Conservation (phyloP, 768 basidiomycete species). For the Rhodocollybia butyracea region DNA sequence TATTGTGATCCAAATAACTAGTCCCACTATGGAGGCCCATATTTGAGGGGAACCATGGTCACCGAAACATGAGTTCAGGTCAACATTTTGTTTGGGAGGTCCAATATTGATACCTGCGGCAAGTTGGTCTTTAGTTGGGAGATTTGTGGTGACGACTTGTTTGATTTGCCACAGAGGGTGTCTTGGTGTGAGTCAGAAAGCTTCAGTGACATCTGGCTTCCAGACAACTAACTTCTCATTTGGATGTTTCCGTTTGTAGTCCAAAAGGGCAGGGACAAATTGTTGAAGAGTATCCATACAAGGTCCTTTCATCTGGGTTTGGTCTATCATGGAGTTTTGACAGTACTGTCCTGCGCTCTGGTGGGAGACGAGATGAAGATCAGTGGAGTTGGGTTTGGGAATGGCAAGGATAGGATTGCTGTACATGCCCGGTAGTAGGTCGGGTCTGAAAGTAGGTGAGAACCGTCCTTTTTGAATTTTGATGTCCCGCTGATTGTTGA, state of each 20-base stretch:
- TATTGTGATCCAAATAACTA: background rate
- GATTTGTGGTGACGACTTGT: conserved; percentile 11
- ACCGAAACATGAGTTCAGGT: background rate
- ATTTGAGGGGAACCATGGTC: background rate
- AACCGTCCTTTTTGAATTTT: background rate
- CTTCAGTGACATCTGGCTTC: conserved; percentile 19
- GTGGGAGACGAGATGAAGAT: background rate
- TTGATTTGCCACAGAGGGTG: conserved; percentile 22
- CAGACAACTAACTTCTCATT: background rate
- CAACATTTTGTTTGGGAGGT: background rate
- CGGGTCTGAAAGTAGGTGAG: conserved; percentile 13
- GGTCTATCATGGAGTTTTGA: background rate
- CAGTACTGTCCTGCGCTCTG: too few relatives aligned
- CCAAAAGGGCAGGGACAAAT: too few relatives aligned
- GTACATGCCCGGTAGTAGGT: conserved; percentile 36
- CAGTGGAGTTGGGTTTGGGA: conserved; percentile 2
- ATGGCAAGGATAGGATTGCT: conserved; percentile 17
- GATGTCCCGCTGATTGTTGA: background rate
- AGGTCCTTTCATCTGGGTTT: background rate
- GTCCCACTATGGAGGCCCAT: background rate
- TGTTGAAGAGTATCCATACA: too few relatives aligned
- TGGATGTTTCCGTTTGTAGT: background rate
- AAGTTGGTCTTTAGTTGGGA: background rate
- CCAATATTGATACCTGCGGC: background rate
- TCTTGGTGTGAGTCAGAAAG: conserved; percentile 15